Percentiles rank a stretch among this genome's conserved stretches.
phyloP scores from a whole-genome alignment of 352 stramenopile genomes.

The Thraustochytrium striatum region DNA sequence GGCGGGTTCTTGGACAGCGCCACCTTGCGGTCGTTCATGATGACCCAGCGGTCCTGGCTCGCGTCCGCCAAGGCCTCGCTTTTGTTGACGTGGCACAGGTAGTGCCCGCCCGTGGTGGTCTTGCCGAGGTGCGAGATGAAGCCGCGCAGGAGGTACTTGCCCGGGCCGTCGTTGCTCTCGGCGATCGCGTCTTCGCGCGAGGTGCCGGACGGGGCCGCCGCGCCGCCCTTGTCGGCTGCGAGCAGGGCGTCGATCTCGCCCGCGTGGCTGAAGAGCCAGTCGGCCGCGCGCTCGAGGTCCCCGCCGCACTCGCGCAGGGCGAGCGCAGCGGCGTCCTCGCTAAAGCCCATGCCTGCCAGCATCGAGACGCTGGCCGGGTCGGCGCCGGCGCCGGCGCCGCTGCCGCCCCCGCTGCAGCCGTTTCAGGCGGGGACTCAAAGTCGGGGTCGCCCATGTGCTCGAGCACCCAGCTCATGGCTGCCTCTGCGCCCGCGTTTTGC shows the following conservation, averaged over 20 bases:
- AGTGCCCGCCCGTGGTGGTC: constrained; percentile 95
- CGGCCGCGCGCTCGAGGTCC: constrained; percentile 84
- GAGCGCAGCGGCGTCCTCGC: constrained; percentile 77
- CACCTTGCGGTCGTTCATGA: constrained; percentile 99
- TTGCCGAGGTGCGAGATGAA: constrained; percentile 98
- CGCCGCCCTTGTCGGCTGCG: constrained; percentile 48
- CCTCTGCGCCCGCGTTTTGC: constrained; percentile 80
- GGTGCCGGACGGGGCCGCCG: constrained; percentile 56
- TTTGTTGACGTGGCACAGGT: constrained; percentile 96
- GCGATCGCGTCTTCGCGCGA: neutral
- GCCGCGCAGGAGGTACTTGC: constrained; percentile 88
- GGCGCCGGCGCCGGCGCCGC: neutral
- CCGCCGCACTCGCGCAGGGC: constrained; percentile 84
- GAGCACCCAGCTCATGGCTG: constrained; percentile 96
- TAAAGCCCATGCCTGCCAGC: constrained; percentile 71
- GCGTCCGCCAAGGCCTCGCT: neutral
- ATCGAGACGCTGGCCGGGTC: constrained; percentile 22
- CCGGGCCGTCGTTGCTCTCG: constrained; percentile 56
- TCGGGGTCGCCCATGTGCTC: constrained; percentile 95
- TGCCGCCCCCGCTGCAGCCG: constrained; percentile 22
- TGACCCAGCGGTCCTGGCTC: constrained; percentile 78
- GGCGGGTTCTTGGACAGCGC: constrained; percentile 86
- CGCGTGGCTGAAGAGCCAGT: constrained; percentile 98
- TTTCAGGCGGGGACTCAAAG: constrained; percentile 86
- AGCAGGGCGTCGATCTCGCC: constrained; percentile 55